phyloP scores from a whole-genome alignment of 2,329 filamentous ascomycete species.

The Pyrenophora graminea region DNA sequence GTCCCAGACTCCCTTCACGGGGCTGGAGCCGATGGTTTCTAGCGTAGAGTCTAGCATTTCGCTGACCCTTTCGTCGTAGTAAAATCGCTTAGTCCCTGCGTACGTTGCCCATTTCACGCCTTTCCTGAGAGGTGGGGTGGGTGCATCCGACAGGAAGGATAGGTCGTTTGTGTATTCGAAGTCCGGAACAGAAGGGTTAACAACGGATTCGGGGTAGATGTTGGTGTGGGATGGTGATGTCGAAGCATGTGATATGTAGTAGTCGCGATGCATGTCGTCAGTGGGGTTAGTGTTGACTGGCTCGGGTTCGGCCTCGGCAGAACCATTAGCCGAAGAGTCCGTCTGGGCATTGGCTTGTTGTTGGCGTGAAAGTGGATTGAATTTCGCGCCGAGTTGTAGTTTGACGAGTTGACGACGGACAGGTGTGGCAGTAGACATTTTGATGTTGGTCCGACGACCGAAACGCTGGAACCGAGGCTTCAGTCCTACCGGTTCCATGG shows the following conservation, averaged over 20 bases:
- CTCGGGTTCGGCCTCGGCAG: slow-evolving; percentile 6
- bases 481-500: not conserved
- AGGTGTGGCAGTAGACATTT: slow-evolving; percentile 9
- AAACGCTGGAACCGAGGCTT: not conserved
- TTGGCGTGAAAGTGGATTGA: slow-evolving; percentile 6
- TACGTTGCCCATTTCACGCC: slow-evolving; percentile 20
- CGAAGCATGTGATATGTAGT: not conserved
- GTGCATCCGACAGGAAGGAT: slow-evolving; percentile 22
- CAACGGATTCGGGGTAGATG: not conserved
- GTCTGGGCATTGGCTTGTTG: not conserved
- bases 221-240: not conserved
- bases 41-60: slow-evolving; percentile 32
- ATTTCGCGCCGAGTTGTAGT: slow-evolving; percentile 7
- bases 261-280: not conserved
- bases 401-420: slow-evolving; percentile 18
- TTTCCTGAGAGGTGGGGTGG: slow-evolving; percentile 8
- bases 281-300: slow-evolving; percentile 3
- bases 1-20: slow-evolving; percentile 7
- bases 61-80: slow-evolving; percentile 23
- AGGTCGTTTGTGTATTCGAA: slow-evolving; percentile 23
- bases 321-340: slow-evolving; percentile 12
- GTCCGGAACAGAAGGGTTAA: not conserved
- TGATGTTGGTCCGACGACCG: not conserved
- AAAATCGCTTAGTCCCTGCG: slow-evolving; percentile 21
- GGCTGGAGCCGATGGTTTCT: slow-evolving; percentile 21